Evolutionary conservation across 2,329 filamentous ascomycete genomes (phyloP), one percentile per base, ranked within the genome.

Genomic region (Stachybotrys elegans): DNA sequence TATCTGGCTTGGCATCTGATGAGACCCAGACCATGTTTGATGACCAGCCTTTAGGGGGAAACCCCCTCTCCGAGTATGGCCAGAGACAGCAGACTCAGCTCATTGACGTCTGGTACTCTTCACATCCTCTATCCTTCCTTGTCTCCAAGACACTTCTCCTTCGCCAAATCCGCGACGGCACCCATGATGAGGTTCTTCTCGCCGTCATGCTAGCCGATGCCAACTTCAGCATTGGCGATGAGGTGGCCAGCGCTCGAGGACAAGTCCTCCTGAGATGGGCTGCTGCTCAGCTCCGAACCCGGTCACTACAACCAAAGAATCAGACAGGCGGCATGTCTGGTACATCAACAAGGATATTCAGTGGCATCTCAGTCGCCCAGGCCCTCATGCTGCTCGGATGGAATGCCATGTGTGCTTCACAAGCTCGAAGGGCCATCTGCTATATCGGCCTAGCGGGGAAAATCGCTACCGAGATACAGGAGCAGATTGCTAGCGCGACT

Each of bases 61-160:
- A 53, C 38, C 60, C 61, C 17, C 44, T 64, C 5, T 51, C 52
- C 21, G 57, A 57, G 34, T 58, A 62, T 22, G 59, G 60, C 6
- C 56, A 55, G 22, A 48, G 61, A 23, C 61, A 64, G 25, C 57
- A 60, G 42, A 62, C 53, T 7, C 62, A 65, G 43, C 52, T 70
- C 20, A 62, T 70, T 35, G 67, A 70, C 40, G 58, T 70, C 20
- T 70, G 67, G 67, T 70, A 64, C 44, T 65, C 62, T 1, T 48
- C 57, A 12, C 67, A 70, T 36, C 67, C 67, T 21, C 50, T 70
- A 6, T 66, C 66, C 8, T 61, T 63, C 42, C 53, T 69, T 14
- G 53, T 70, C 14, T 69, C 66, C 42, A 70, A 70, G 50, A 69
- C 66, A 2, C 50, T 70, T 8, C 56, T 70, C 8, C 56, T 68